Evolutionary conservation across 2,329 filamentous ascomycete genomes (phyloP), one percentile per base, ranked within the genome.

Genomic region (Drechslerella coelobrocha): DNA sequence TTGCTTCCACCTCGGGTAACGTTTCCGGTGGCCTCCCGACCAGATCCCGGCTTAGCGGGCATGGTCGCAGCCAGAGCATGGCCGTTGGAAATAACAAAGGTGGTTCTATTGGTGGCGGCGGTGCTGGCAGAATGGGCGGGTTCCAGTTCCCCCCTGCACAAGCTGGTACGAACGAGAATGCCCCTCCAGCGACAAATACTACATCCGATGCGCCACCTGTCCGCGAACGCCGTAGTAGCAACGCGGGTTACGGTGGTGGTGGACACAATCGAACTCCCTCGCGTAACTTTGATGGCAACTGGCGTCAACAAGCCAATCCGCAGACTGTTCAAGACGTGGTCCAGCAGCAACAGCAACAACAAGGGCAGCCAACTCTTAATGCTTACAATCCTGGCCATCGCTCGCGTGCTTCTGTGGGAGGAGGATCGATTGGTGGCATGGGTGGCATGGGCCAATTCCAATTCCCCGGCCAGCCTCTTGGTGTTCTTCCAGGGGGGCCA

Each of bases 281-380:
- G 23, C 88, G 94, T 73, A 99, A 97, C 81, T 97, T 97, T 77
- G 94, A 99, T 75, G 88, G 92, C 76, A 99, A 99, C 81, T 99
- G 94, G 94, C 90, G 94, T 76, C 95, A 92, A 77, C 92, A 90
- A 75, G 73, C 74, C 57, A 76, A 82, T 71, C 74, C 74, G 26
- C 72, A 61, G 39, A 41, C 52, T 24, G 61, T 68, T 21, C 68
- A 73, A 6, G 74, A 76, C 48, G 54, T 76, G 26, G 80, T 81
- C 74, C 82, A 82, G 75, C 55, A 61, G 19, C 45, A 41, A 14
- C 82, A 83, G 73, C 57, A 68, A 3, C 72, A 75, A 41, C 82
- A 83, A 75, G 31, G 21, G 12, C 54, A 66, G 19, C 83, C 83
- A 73, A 84, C 84, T 76, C 88, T 88, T 77, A 84, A 84, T 76